Conservation (phyloP, 164 flowering plant genomes). For the Piper longum region DNA sequence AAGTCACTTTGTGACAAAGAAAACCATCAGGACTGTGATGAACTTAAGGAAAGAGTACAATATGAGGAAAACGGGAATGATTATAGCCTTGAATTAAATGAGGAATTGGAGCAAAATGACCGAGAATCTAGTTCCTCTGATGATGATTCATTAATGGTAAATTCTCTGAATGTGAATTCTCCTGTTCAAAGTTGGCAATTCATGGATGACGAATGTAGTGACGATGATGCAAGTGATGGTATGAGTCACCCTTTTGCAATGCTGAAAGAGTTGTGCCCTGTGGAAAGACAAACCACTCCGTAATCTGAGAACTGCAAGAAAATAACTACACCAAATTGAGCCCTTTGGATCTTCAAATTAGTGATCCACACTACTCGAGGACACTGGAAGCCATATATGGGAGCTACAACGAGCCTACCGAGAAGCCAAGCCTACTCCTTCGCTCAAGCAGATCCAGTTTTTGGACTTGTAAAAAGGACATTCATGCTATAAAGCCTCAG, state of each 20-base stretch:
- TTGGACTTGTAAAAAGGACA: conserved; percentile 38
- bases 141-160: conserved; percentile 44
- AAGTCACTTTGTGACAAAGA: conserved; percentile 35
- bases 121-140: conserved; percentile 25
- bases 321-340: conserved; percentile 26
- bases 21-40: conserved; percentile 16
- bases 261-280: conserved; percentile 19
- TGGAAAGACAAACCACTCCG: conserved; percentile 11
- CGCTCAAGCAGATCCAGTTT: conserved; percentile 36
- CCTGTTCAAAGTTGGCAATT: conserved; percentile 61
- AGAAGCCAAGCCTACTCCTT: conserved; percentile 13
- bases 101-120: conserved; percentile 16
- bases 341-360: conserved; percentile 23
- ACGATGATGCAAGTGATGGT: conserved; percentile 46
- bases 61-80: no score
- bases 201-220: conserved; percentile 55
- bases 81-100: not conserved
- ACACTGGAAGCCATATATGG: conserved; percentile 38
- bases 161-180: conserved; percentile 38
- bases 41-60: no score
- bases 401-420: conserved; percentile 22
- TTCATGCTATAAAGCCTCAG: conserved; percentile 7
- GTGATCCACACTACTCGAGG: conserved; percentile 50
- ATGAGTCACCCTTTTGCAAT: conserved; percentile 43
- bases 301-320: conserved; percentile 27